Conservation (phyloP, 1,284 basidiomycete species). For the Somion occarium region DNA sequence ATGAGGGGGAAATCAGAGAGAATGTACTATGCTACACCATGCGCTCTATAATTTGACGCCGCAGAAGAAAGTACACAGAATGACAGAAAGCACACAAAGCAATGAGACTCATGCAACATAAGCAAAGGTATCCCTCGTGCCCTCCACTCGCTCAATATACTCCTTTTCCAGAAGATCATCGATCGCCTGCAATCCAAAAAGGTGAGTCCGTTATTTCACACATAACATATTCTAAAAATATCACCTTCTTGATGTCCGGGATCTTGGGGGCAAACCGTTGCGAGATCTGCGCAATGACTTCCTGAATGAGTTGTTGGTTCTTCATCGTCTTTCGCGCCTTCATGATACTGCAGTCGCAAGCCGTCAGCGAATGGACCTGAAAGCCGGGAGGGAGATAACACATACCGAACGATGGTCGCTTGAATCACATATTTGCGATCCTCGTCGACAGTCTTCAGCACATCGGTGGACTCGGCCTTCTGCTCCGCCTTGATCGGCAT, state of each 20-base stretch:
- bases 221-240: no score
- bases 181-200: constrained; percentile 69
- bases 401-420: constrained; percentile 92
- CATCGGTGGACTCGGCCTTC: constrained; percentile 88
- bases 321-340: constrained; percentile 98
- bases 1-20: not conserved
- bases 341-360: constrained; percentile 70
- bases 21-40: constrained; percentile 8
- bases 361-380: not conserved
- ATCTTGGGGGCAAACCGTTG: constrained; percentile 88
- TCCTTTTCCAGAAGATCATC: constrained; percentile 96
- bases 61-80: not conserved
- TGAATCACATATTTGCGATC: constrained; percentile 97
- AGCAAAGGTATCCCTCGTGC: constrained; percentile 73
- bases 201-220: no score
- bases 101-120: constrained; percentile 54
- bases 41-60: not conserved
- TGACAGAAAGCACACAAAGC: not conserved
- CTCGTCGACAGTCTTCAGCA: constrained; percentile 95
- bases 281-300: constrained; percentile 90
- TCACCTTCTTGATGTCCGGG: constrained; percentile 86
- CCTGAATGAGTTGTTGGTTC: constrained; percentile 91
- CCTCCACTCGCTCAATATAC: constrained; percentile 91
- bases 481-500: constrained; percentile 93
- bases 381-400: constrained; percentile 3